Evolutionary conservation across 192 early-diverging fungal species (phyloP).

Genomic region (Backusella tarrabulga): DNA sequence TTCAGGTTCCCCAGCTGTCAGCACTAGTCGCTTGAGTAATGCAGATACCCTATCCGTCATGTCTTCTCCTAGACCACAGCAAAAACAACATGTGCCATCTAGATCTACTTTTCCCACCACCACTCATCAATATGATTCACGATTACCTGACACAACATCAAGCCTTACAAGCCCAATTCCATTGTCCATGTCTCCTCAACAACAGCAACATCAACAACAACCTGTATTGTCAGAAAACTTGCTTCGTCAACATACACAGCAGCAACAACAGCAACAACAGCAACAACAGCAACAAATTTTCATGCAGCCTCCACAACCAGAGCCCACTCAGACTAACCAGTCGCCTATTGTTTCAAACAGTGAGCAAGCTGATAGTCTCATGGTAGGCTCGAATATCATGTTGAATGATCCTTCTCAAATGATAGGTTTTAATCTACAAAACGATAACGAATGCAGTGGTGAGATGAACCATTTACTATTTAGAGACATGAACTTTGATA

Average conservation of each 20-base stretch:
- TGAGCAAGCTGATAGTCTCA: slow-evolving; percentile 6
- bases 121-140: neutral
- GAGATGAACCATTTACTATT: slow-evolving; percentile 24
- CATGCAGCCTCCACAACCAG: neutral
- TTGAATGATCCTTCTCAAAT: slow-evolving; percentile 26
- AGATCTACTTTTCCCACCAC: neutral
- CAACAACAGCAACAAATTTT: slow-evolving; percentile 14
- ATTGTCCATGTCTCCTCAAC: neutral
- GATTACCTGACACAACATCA: neutral
- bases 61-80: neutral
- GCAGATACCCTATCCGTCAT: neutral
- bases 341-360: neutral
- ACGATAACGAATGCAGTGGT: neutral
- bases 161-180: neutral
- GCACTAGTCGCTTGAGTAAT: slow-evolving; percentile 1
- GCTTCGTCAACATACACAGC: neutral
- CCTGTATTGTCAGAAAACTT: neutral
- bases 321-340: too few relatives aligned
- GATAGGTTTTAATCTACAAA: neutral
- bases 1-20: neutral
- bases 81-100: neutral
- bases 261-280: neutral
- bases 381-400: slow-evolving; percentile 22
- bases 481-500: slow-evolving; percentile 20
- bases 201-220: neutral